phyloP scores from a whole-genome alignment of 2,329 filamentous ascomycete genomes.

The Fusarium staphyleae region DNA sequence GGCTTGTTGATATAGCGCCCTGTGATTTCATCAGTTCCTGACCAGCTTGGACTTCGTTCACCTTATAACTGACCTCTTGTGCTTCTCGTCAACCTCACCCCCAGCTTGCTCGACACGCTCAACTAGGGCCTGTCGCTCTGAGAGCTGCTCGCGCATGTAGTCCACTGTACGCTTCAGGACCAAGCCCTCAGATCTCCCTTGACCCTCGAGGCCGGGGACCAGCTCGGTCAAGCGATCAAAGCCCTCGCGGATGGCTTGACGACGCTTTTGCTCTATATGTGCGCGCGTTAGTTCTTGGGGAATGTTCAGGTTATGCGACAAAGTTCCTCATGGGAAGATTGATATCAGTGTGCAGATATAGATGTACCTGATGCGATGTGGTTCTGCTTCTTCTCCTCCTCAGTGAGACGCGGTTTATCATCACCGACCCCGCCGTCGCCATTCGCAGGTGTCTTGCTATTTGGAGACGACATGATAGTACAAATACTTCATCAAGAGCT shows the following conservation, averaged over 20 bases:
- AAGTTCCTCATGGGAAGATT: too few species aligned
- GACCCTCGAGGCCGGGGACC: slow-evolving; percentile 82
- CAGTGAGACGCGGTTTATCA: slow-evolving; percentile 60
- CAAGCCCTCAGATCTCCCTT: slow-evolving; percentile 83
- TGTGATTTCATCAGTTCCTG: slow-evolving; percentile 20
- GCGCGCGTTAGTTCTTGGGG: slow-evolving; percentile 17
- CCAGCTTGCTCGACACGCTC: slow-evolving; percentile 65
- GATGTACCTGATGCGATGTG: slow-evolving; percentile 60
- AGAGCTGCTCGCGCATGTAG: slow-evolving; percentile 67
- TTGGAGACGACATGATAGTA: slow-evolving; percentile 41
- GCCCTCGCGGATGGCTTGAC: slow-evolving; percentile 76
- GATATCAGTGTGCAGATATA: neutral
- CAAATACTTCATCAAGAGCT: neutral
- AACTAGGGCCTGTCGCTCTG: slow-evolving; percentile 64
- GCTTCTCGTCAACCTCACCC: slow-evolving; percentile 59
- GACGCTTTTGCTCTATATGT: slow-evolving; percentile 52
- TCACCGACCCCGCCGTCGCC: slow-evolving; percentile 44
- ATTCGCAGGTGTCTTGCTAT: slow-evolving; percentile 39
- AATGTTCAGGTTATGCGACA: neutral
- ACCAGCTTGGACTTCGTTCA: neutral
- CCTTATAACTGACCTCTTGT: slow-evolving; percentile 50
- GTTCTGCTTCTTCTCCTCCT: slow-evolving; percentile 63
- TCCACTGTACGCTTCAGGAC: slow-evolving; percentile 78
- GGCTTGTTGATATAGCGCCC: slow-evolving; percentile 33
- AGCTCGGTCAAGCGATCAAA: slow-evolving; percentile 83